These are phyloP conservation scores for Apostasia ramifera DNA, from an alignment of 106 monocot genomes.

Conservation along the genomic window DNA sequence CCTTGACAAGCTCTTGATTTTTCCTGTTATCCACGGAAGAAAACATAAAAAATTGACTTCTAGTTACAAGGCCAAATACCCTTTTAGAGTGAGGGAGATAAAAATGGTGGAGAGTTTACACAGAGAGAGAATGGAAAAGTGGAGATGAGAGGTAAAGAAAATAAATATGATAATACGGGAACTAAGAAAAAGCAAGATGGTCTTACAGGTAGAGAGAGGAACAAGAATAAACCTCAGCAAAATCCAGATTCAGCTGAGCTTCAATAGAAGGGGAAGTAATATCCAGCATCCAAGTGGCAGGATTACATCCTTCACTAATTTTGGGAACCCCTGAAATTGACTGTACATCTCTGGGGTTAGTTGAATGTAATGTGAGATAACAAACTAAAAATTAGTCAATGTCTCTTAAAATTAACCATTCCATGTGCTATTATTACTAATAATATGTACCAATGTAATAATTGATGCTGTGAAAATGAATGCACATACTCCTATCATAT, in stretches of 20 bases:
- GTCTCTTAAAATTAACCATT: neutral
- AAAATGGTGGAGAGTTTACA: neutral
- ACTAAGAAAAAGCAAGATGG: neutral
- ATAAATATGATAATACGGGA: neutral
- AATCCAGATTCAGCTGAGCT: conserved; percentile 45
- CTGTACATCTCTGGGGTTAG: conserved; percentile 23
- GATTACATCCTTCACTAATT: conserved; percentile 69
- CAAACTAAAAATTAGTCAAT: too few relatives aligned
- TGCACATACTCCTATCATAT: neutral
- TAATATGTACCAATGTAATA: neutral
- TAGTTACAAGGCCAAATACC: neutral
- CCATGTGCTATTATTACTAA: neutral
- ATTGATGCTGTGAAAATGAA: too few relatives aligned
- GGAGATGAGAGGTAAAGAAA: neutral
- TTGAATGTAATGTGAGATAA: neutral
- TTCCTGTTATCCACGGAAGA: conserved; percentile 31
- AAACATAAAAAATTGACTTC: too few relatives aligned
- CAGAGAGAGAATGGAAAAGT: neutral
- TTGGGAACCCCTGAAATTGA: conserved; percentile 68
- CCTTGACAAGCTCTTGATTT: conserved; percentile 59
- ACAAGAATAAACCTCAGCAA: conserved; percentile 60
- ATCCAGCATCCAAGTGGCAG: conserved; percentile 98
- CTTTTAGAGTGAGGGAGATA: neutral
- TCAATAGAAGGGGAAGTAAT: conserved; percentile 50
- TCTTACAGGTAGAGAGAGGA: conserved; percentile 62